Base-by-base conservation (phyloP, 2,329 filamentous ascomycete species). In the Arachnopeziza araneosa region DNA sequence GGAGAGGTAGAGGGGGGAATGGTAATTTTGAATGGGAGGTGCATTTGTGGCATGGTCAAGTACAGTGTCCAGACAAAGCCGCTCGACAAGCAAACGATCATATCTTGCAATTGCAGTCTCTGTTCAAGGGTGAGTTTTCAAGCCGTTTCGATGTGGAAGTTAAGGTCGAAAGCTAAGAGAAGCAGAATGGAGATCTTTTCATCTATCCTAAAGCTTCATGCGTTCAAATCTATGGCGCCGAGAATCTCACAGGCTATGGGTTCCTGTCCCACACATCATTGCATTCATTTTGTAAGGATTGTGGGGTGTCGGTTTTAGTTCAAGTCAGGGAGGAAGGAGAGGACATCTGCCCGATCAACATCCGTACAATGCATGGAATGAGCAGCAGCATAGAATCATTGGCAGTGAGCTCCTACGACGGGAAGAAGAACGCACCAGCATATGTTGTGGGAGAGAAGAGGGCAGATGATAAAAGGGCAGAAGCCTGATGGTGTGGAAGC, bases 51-150 rank as follows among this genome's bases (percentile, higher is more conserved):
- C 24, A 62, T 60, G 24, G 59, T 70, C 17, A 60, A 58, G 8
- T 70, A 64, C 55, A 62, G 58, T 10, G 55, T 68, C 21, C 26
- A 52, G 4, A 58, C 64, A 5, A 63, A 65, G n/a, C 52, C 62
- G 5, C 58, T 69, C 19, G 59, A 67, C 30, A 50, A 23, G n/a
- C 52, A 63, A 21, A 58, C 63, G 48, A 56, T 66, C 10, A 63
- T 66, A 10, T 48, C 51, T 17, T 71, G 69, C 50, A 68, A 68
- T 52, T 71, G 69, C 57, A 68, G 65, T 54, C 55, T 67, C 36
- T 71, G 69, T 60, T 63, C 64, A 22, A 57, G 65, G 10, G 66
- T 67, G 61, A 10, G 63, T 59, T 19, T 7, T 19, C 36, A 30
- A 9, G 26, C 5, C 17, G 30, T 44, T 19, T 3, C 36, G 17